Base-by-base conservation (phyloP, 345 rosid genomes). In the Moricandia moricandioides region DNA sequence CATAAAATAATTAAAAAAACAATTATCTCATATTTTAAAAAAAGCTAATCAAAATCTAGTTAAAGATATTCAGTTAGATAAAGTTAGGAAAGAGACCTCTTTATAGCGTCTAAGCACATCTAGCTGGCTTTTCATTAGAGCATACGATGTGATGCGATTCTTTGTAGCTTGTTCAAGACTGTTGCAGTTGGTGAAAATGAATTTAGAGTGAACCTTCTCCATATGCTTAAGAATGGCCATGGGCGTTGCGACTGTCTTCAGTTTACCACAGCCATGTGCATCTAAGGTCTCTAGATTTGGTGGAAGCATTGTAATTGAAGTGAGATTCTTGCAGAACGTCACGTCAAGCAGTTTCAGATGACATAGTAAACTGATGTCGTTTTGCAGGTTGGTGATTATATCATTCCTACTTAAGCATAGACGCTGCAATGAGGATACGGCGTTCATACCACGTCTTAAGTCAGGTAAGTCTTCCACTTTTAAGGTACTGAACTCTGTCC, bases 141-240 rank as follows among this genome's bases (percentile, higher is more conserved):
- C 79, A 35, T 45, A 75, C 0, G 26, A 0, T 21, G 67, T 67
- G 73, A 75, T 75, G 54, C 67, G 60, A 67, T 60, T 51, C 68
- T 67, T 75, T 34, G 61, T 62, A 67, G 1, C 55, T 49, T 49
- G 73, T 58, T 67, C 79, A 3, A 75, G 67, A 21, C 35, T 68
- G 40, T 59, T 49, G 62, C 72, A 67, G 72, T 75, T 67, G 67
- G 54, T 67, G 62, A 75, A 75, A 49, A 75, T 67, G 8, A 67
- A 49, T 11, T 67, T 67, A 14, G 79, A 75, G 7, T 67, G 68
- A 68, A 75, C 67, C 67, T 75, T 13, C 52, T 59, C 79, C 73
- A 49, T 67, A 60, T 4, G 60, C 62, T 39, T 59, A 7, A 75
- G 31, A 26, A 2, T 9, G 43, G 79, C 72, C 62, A 75, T 6